Base-by-base conservation (phyloP, 164 flowering plant species). In the Vitis rotundifolia region DNA sequence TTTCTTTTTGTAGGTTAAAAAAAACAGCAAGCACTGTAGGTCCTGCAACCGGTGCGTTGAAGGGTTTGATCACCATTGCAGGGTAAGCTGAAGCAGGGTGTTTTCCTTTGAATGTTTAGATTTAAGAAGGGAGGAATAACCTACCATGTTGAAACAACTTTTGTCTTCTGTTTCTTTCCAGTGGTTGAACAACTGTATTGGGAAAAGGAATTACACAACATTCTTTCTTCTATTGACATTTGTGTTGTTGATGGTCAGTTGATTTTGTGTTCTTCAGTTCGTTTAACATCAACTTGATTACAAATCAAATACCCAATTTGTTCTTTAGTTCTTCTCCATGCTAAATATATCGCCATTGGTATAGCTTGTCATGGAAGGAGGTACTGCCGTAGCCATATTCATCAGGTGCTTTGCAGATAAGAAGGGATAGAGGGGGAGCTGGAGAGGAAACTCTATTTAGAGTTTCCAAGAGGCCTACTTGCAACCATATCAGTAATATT, bases 51-150 rank as follows among this genome's bases (percentile, higher is more conserved):
- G 97, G 12, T 95, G 99, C 49, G 97, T 95, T 63, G 98, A 95
- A 72, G 99, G 98, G 54, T 95, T 95, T 76, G 99, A 95, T 83
- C 99, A 95, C 81, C 99, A 95, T 80, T 95, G 99, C 88, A 86
- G 96, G 86, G 99, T 93, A 75, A 84, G 77, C 49, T 62, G 48
- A 58, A 69, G 99, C 88, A 86, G 96, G 86, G 99, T 93, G 74
- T 63, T 63, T 14, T 62, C 14, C 8, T 31, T 59, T 58, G 11
- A 8, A 10, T 57, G 14, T 22, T 31, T n/a, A 55, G 49, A 12
- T 12, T 37, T 2, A 63, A 18, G 19, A 50, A 3, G 15, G n/a
- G 3, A 9, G 47, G 2, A 12, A 49, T 44, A 18, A 54, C 49
- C 7, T n/a, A 2, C 9, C 57, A n/a, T 1, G 51, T 7, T 59